These are phyloP conservation scores for Nakazawaea ishiwadae DNA, from an alignment of 805 yeast genomes.

Conservation along the genomic window DNA sequence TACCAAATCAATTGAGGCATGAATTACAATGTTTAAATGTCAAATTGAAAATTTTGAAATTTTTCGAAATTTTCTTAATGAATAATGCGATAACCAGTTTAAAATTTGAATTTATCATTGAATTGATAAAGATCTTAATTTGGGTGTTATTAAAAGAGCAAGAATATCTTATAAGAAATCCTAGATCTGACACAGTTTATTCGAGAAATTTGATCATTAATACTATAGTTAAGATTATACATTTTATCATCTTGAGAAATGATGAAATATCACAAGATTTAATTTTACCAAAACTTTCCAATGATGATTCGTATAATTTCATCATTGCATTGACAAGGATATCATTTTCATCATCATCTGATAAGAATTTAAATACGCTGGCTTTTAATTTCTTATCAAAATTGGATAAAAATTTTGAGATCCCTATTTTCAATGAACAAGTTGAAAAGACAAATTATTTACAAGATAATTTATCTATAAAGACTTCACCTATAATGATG, in stretches of 20 bases:
- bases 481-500: neutral
- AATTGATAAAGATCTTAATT: slow-evolving; percentile 35
- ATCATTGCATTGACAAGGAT: slow-evolving; percentile 25
- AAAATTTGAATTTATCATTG: slow-evolving; percentile 21
- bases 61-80: slow-evolving; percentile 42
- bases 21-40: slow-evolving; percentile 39
- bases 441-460: slow-evolving; percentile 27
- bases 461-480: slow-evolving; percentile 6
- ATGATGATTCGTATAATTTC: slow-evolving; percentile 14
- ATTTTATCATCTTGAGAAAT: slow-evolving; percentile 24
- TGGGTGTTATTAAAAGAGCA: slow-evolving; percentile 46
- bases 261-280: slow-evolving; percentile 22
- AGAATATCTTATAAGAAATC: slow-evolving; percentile 36
- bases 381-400: slow-evolving; percentile 21
- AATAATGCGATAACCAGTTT: slow-evolving; percentile 21
- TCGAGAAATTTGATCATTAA: slow-evolving; percentile 36
- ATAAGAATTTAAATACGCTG: slow-evolving; percentile 18
- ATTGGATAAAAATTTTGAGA: too few species aligned
- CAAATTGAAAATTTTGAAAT: slow-evolving; percentile 38
- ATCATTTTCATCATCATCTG: slow-evolving; percentile 26
- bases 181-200: slow-evolving; percentile 35
- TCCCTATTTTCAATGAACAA: slow-evolving; percentile 31
- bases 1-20: slow-evolving; percentile 29
- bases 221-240: slow-evolving; percentile 33
- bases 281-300: slow-evolving; percentile 19